phyloP scores from a whole-genome alignment of 352 stramenopile species.

The Stramenopiles sp. region DNA sequence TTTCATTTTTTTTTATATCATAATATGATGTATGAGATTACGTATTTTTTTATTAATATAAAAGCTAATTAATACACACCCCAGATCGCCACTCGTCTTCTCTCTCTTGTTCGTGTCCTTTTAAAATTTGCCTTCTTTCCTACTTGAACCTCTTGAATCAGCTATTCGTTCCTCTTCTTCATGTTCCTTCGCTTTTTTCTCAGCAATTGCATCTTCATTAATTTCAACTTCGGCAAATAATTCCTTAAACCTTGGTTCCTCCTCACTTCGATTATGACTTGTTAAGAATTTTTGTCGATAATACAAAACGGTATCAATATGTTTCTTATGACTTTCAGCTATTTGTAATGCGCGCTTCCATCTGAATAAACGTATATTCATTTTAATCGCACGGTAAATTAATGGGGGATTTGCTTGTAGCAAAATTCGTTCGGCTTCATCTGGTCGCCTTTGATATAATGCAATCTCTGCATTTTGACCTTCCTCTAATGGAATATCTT shows the following conservation, averaged over 20 bases:
- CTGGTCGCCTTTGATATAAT: slow-evolving; percentile 43
- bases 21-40: too few relatives aligned
- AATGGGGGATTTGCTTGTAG: slow-evolving; percentile 63
- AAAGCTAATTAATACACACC: too few relatives aligned
- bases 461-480: slow-evolving; percentile 33
- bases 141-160: too few relatives aligned
- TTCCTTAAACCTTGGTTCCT: slow-evolving; percentile 58
- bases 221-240: slow-evolving; percentile 55
- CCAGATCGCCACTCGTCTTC: too few relatives aligned
- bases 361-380: slow-evolving; percentile 66
- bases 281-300: slow-evolving; percentile 60
- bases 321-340: slow-evolving; percentile 61
- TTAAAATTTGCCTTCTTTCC: too few relatives aligned
- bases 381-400: slow-evolving; percentile 72
- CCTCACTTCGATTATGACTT: slow-evolving; percentile 56
- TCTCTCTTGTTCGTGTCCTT: too few relatives aligned
- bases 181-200: slow-evolving; percentile 51
- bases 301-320: slow-evolving; percentile 63
- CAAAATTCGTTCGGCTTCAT: slow-evolving; percentile 71
- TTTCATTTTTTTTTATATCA: too few relatives aligned
- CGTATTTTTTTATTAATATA: too few relatives aligned
- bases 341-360: slow-evolving; percentile 63
- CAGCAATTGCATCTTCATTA: slow-evolving; percentile 59
- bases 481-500: slow-evolving; percentile 50
- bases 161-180: slow-evolving; percentile 43